phyloP scores from a whole-genome alignment of 768 basidiomycete genomes.

The Mycena olivaceomarginata region DNA sequence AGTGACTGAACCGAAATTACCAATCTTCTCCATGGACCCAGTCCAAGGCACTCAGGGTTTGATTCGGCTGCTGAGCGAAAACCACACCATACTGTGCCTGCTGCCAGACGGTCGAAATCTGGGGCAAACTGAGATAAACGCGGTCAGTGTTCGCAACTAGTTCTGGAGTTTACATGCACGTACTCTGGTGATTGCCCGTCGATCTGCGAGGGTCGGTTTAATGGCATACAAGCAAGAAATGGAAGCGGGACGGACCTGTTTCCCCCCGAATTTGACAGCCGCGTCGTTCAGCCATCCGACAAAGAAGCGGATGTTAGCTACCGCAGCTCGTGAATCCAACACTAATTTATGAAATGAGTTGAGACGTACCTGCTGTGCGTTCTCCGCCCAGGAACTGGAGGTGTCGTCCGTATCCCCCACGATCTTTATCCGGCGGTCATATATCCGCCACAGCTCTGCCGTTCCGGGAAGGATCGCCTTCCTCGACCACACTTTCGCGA shows the following conservation, averaged over 20 bases:
- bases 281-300: constrained; percentile 63
- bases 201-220: constrained; percentile 20
- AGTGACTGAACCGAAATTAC: constrained; percentile 3
- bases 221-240: neutral
- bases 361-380: constrained; percentile 48
- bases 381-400: constrained; percentile 58
- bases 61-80: constrained; percentile 3
- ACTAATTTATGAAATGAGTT: too few relatives aligned
- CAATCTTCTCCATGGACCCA: constrained; percentile 43
- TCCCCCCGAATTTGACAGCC: constrained; percentile 60
- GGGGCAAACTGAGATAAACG: constrained; percentile 5
- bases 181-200: constrained; percentile 37
- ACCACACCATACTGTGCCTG: constrained; percentile 32
- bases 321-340: neutral
- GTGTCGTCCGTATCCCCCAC: constrained; percentile 59
- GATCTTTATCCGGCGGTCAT: constrained; percentile 54
- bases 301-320: constrained; percentile 57
- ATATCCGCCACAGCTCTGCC: constrained; percentile 55
- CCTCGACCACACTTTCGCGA: constrained; percentile 61
- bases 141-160: neutral
- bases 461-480: constrained; percentile 58
- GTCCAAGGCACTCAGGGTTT: constrained; percentile 9
- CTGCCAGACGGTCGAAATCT: constrained; percentile 36
- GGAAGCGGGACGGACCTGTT: constrained; percentile 50
- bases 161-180: neutral